Conservation (phyloP, 2,329 filamentous ascomycete species). For the Aspergillus intermedius region DNA sequence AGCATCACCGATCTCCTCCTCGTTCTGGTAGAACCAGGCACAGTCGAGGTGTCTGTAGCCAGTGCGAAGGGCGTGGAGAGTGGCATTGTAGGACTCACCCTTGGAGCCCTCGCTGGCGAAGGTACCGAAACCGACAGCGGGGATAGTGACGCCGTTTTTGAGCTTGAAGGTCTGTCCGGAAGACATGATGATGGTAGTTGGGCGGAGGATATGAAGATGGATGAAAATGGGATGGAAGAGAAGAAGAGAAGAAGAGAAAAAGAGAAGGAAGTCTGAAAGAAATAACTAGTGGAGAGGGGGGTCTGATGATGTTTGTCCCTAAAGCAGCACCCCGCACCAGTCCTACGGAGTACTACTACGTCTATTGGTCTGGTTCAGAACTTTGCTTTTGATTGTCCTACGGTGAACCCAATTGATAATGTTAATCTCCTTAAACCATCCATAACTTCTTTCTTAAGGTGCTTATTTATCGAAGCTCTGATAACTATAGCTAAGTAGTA, state of each 20-base stretch:
- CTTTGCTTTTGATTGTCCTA: too few relatives aligned
- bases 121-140: conserved; percentile 59
- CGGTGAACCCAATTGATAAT: too few relatives aligned
- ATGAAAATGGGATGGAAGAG: conserved; percentile 2
- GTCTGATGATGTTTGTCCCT: not conserved
- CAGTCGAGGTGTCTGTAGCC: conserved; percentile 53
- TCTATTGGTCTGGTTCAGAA: conserved; percentile 2
- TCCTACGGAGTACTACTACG: conserved; percentile 10
- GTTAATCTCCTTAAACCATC: too few relatives aligned
- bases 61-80: conserved; percentile 43
- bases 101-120: conserved; percentile 59
- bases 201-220: conserved; percentile 3
- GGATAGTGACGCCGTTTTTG: conserved; percentile 55
- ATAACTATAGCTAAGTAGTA: too few relatives aligned
- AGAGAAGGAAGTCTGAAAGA: not conserved
- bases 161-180: conserved; percentile 47
- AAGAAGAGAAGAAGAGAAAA: conserved; percentile 4
- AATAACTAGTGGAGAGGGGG: conserved; percentile 7
- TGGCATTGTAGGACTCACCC: conserved; percentile 53
- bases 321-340: not conserved
- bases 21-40: conserved; percentile 51
- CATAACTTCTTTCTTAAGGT: too few relatives aligned
- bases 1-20: conserved; percentile 48
- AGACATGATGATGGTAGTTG: conserved; percentile 44
- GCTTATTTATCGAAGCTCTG: too few relatives aligned